These are phyloP conservation scores for Colletotrichum eremochloae DNA, from an alignment of 2,329 filamentous ascomycete species.

Conservation along the genomic window DNA sequence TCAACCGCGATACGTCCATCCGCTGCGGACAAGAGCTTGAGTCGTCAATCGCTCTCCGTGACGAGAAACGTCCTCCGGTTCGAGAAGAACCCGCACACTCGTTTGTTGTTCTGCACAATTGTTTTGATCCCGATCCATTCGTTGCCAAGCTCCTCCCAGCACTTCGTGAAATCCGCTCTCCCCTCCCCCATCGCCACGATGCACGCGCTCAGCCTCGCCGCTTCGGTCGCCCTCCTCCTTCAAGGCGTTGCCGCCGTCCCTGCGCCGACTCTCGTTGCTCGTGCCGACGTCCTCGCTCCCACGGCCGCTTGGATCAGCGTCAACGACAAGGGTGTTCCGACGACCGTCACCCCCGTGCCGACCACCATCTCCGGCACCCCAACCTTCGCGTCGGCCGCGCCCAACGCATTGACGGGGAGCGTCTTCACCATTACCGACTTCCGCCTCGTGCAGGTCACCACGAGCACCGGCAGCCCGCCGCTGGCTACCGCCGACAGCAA, in stretches of 20 bases:
- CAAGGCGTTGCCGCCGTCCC: conserved; percentile 49
- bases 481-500: conserved; percentile 58
- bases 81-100: conserved; percentile 1
- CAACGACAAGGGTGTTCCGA: conserved; percentile 60
- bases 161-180: neutral
- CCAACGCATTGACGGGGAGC: conserved; percentile 62
- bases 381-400: conserved; percentile 53
- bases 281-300: conserved; percentile 46
- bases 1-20: conserved; percentile 1
- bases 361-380: conserved; percentile 63
- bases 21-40: conserved; percentile 22
- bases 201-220: conserved; percentile 50
- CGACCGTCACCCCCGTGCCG: conserved; percentile 63
- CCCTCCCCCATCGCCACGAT: conserved; percentile 44
- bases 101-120: conserved; percentile 8
- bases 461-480: conserved; percentile 59
- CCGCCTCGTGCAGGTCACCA: conserved; percentile 54
- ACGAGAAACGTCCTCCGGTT: conserved; percentile 22
- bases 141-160: neutral
- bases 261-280: conserved; percentile 45
- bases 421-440: conserved; percentile 55
- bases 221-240: conserved; percentile 46
- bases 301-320: conserved; percentile 67
- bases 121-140: neutral
- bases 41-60: conserved; percentile 7